A percentile compares a stretch with the other conserved stretches of the same genome.
Evolutionary conservation across 2,329 filamentous ascomycete genomes (phyloP).

Genomic region (Hypoxylon sp.): DNA sequence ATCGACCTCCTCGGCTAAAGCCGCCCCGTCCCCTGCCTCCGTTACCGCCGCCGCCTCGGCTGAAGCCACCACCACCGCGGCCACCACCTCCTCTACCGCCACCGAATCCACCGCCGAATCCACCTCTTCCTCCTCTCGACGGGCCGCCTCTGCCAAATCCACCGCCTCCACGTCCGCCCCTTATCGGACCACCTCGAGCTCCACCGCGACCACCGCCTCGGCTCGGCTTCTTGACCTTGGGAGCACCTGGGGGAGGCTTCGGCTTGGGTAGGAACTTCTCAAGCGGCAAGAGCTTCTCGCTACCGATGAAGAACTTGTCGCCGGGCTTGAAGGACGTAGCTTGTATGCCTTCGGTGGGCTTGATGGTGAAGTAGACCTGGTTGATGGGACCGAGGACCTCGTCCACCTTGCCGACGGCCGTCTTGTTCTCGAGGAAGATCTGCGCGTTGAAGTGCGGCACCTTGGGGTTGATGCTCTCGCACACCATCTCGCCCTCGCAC

Average conservation of each 20-base stretch:
- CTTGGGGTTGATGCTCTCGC: constrained; percentile 94
- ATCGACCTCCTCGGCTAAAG: constrained; percentile 53
- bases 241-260: constrained; percentile 78
- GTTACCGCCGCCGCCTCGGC: constrained; percentile 57
- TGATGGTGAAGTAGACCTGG: constrained; percentile 98
- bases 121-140: constrained; percentile 58
- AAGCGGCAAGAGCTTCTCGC: constrained; percentile 93
- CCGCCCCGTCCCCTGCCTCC: constrained; percentile 52
- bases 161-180: constrained; percentile 50
- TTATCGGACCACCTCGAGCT: constrained; percentile 60
- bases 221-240: constrained; percentile 76
- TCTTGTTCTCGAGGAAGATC: constrained; percentile 99
- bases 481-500: constrained; percentile 98
- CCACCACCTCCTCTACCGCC: constrained; percentile 69
- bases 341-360: constrained; percentile 96
- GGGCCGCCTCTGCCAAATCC: constrained; percentile 72
- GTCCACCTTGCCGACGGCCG: constrained; percentile 94
- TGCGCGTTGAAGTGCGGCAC: constrained; percentile 99
- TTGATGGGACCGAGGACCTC: constrained; percentile 98
- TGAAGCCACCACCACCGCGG: constrained; percentile 59
- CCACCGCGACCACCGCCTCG: constrained; percentile 70
- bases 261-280: constrained; percentile 98
- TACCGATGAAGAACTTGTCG: constrained; percentile 96
- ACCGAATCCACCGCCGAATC: constrained; percentile 58
- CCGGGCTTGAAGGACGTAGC: constrained; percentile 94